A percentile compares a stretch with the other conserved stretches of the same genome.
These are phyloP conservation scores for Drechslera avenae DNA, from an alignment of 2,329 filamentous ascomycete genomes.

Conservation along the genomic window DNA sequence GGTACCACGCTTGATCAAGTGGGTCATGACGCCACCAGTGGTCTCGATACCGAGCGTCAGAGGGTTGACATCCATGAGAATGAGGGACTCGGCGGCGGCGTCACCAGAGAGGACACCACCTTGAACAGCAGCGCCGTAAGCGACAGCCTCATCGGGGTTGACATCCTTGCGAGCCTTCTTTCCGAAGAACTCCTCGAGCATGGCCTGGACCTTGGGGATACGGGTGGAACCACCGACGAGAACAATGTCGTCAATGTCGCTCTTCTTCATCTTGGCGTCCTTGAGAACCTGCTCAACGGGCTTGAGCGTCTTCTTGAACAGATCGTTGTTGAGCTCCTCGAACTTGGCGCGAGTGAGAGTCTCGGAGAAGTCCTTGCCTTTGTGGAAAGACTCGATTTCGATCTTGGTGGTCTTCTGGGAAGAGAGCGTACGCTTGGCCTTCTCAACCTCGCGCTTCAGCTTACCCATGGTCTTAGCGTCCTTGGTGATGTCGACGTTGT, in stretches of 20 bases:
- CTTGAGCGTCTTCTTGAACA: constrained; percentile 99
- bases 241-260: constrained; percentile 93
- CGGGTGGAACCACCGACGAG: constrained; percentile 97
- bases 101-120: constrained; percentile 93
- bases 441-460: constrained; percentile 98
- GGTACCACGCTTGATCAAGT: constrained; percentile 92
- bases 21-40: constrained; percentile 96
- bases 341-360: constrained; percentile 98
- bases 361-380: constrained; percentile 98
- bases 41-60: constrained; percentile 97
- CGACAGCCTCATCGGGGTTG: constrained; percentile 98
- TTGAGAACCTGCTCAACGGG: constrained; percentile 98
- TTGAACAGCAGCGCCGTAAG: constrained; percentile 96
- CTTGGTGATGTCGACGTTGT: constrained; percentile 89
- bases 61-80: constrained; percentile 97
- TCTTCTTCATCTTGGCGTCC: constrained; percentile 97
- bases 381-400: constrained; percentile 96
- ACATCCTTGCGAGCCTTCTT: constrained; percentile 99
- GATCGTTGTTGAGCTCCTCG: constrained; percentile 97
- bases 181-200: constrained; percentile 96
- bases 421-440: constrained; percentile 96
- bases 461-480: constrained; percentile 98
- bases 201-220: constrained; percentile 95
- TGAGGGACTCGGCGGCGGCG: constrained; percentile 75
- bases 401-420: constrained; percentile 92